Base-by-base conservation (phyloP, 495 filamentous ascomycete genomes). In the Apodospora peruviana region DNA sequence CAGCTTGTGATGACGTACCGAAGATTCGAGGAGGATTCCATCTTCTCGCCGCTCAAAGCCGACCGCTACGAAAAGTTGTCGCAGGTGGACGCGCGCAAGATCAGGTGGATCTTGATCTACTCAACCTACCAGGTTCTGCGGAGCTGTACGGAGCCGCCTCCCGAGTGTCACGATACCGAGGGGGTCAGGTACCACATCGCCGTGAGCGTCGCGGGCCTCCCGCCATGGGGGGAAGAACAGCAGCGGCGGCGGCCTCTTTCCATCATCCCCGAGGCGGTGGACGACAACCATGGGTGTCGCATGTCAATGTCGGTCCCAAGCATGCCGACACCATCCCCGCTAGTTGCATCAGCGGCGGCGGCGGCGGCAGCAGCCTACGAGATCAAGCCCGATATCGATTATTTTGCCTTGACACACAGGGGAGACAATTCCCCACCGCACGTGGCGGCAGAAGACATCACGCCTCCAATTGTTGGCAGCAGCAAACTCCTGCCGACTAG, bases 21-120 rank as follows among this genome's bases (percentile, higher is more conserved):
- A 16, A 62, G 51, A 34, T 76, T 76, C 27, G 75, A 78, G 51
- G 71, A 72, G 43, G 67, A 72, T 14, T 62, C 65, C 5, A 45
- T 67, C 35, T 62, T 67, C 38, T 61, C 55, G 3, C 56, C 63
- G 10, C 55, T 51, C 5, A 75, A 69, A 50, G 50, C 47, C 10
- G 66, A 70, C n/a, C 69, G 59, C 24, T 29, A 51, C 2, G 68
- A 76, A 41, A 71, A 65, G 43, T 39, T 73, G 1, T 70, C 70
- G 4, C 70, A 64, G n/a, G 58, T 66, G 38, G 82, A 84, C 24
- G 76, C 77, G 16, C 77, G 82, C 19, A 82, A 81, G 52, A 75
- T 83, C 25, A 80, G 86, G 21, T 90, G 86, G 86, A 72, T 87
- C 4, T 57, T 89, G 34, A 73, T 89, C 23, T 90, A 90, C 51